Evolutionary conservation across 345 rosid species (phyloP), one percentile per base, ranked within the genome.

Genomic region (Pugionium dolabratum): DNA sequence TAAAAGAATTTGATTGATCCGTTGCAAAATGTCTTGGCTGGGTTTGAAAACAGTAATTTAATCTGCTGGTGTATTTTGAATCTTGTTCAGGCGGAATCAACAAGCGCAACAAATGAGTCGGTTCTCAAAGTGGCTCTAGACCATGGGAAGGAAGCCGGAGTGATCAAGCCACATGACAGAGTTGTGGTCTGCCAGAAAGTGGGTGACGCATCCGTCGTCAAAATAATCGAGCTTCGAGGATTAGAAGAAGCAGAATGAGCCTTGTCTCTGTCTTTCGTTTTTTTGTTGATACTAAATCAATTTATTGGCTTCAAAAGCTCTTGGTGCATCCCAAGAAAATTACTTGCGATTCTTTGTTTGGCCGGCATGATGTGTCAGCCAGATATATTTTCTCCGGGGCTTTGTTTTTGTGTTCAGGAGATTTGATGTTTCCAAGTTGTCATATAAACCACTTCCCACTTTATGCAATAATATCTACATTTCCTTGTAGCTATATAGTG

Each of bases 171-270:
- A 0, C 91, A 89, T 65, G 94, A 86, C 56, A 81, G 94, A 27
- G 96, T 86, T 18, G 94, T 89, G 18, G 85, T 89, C 49, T 89
- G 96, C 77, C 91, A 89, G 82, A 89, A 89, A 79, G 91, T 89
- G 7, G 94, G 96, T 0, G 96, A 89, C 37, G 86, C 96, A 2
- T 80, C 94, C 0, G 94, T 89, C 2, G 94, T 89, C 34, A 89
- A 89, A 78, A 89, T 89, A 59, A 86, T 89, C 30, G 94, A 89
- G 85, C 94, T 89, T 18, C 5, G 91, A 86, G 66, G 96, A 89
- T 59, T 89, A 83, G 67, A 48, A 54, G 51, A 48, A 62, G 34
- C 49, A 29, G 34, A 25, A 1, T 53, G 46, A 9, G 28, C 31
- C 27, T 34, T 18, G 4, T 45, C 2, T 42, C 57, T 8, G 37